These are phyloP conservation scores for Pythium sp. DNA, from an alignment of 352 stramenopile species.

Conservation along the genomic window DNA sequence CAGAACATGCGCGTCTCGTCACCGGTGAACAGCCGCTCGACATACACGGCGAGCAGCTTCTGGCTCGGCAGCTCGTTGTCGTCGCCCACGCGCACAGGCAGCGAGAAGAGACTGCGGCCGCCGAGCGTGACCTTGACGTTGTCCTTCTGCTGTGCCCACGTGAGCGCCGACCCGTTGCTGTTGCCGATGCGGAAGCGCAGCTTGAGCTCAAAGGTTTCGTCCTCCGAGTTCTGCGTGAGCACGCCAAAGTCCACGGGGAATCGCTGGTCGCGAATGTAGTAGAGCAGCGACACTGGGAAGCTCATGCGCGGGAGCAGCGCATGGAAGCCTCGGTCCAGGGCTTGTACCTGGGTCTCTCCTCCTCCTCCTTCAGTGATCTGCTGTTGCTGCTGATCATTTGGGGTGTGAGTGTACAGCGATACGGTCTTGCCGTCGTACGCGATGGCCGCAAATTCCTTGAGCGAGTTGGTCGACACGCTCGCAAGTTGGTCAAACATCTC, in stretches of 20 bases:
- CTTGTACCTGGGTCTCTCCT: not conserved
- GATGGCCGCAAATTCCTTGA: conserved; percentile 58
- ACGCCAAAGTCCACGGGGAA: conserved; percentile 75
- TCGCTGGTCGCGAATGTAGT: conserved; percentile 71
- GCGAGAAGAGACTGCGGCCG: conserved; percentile 59
- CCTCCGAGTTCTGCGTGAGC: conserved; percentile 20
- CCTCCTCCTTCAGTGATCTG: conserved; percentile 5
- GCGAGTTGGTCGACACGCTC: conserved; percentile 15
- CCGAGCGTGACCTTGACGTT: conserved; percentile 59
- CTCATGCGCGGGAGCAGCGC: conserved; percentile 42
- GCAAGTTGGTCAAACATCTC: conserved; percentile 56
- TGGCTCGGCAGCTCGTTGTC: conserved; percentile 22
- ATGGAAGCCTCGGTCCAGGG: not conserved
- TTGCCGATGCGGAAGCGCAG: conserved; percentile 45
- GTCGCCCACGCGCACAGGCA: conserved; percentile 47
- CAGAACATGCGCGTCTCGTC: conserved; percentile 78
- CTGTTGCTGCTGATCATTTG: conserved; percentile 16
- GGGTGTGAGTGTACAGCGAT: conserved; percentile 55
- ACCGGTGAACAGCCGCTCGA: conserved; percentile 70
- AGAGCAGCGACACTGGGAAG: conserved; percentile 68
- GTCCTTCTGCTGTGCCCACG: conserved; percentile 59
- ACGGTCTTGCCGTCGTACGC: conserved; percentile 48
- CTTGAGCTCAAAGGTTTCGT: conserved; percentile 33
- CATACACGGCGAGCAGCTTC: conserved; percentile 62
- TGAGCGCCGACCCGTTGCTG: conserved; percentile 40